phyloP scores from a whole-genome alignment of 305 asterid genomes.

The Vinca major region DNA sequence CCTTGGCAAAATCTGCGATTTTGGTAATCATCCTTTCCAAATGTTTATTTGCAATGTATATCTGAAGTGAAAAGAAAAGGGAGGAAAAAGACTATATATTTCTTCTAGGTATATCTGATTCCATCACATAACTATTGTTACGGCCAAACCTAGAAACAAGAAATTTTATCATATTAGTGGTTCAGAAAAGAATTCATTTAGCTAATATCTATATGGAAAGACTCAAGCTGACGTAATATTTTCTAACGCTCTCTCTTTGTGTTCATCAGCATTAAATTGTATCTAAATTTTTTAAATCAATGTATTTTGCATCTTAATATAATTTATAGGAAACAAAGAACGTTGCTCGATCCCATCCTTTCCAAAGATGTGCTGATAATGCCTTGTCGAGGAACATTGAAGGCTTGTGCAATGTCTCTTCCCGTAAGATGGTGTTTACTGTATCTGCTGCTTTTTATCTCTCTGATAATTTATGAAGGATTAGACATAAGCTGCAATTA shows the following conservation, averaged over 20 bases:
- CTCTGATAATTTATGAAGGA: not conserved
- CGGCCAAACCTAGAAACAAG: not conserved
- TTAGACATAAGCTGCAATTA: constrained; percentile 10
- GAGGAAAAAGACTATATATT: not conserved
- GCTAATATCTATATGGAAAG: not conserved
- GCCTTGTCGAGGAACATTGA: constrained; percentile 82
- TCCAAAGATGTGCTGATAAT: constrained; percentile 49
- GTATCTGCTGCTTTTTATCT: constrained; percentile 13
- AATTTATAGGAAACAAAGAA: constrained; percentile 64
- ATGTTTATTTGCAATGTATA: constrained; percentile 7
- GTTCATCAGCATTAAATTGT: too few relatives aligned
- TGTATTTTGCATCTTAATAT: constrained; percentile 13
- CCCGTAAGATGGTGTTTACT: constrained; percentile 48
- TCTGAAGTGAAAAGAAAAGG: not conserved
- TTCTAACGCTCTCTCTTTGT: not conserved
- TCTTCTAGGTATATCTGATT: not conserved
- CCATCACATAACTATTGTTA: not conserved
- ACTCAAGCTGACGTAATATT: not conserved
- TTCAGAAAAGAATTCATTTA: not conserved
- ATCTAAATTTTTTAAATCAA: not conserved
- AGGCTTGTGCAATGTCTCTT: constrained; percentile 75
- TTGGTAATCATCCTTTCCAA: constrained; percentile 42
- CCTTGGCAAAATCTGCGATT: constrained; percentile 93
- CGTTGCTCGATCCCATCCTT: constrained; percentile 47
- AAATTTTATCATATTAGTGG: not conserved